Evolutionary conservation across 1,139 yeast species (phyloP).

Genomic region (Hemisphaericaspora subhashii): DNA sequence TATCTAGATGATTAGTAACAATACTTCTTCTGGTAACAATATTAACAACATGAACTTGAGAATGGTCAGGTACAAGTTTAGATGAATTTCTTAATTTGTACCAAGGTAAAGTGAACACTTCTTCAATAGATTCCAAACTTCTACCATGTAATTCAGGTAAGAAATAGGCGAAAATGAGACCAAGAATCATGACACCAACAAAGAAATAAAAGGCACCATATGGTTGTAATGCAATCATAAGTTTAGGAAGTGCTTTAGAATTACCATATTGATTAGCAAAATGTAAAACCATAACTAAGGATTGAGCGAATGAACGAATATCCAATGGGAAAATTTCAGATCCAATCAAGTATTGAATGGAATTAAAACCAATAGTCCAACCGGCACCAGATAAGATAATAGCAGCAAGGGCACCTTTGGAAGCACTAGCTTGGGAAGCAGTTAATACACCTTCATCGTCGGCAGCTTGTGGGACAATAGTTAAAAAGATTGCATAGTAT

Average conservation of each 20-base stretch:
- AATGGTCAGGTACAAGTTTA: slow-evolving; percentile 52
- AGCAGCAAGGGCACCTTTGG: slow-evolving; percentile 53
- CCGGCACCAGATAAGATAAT: slow-evolving; percentile 56
- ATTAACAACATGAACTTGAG: slow-evolving; percentile 39
- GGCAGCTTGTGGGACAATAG: slow-evolving; percentile 47
- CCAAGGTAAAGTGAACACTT: slow-evolving; percentile 60
- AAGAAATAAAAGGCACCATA: slow-evolving; percentile 59
- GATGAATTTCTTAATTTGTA: slow-evolving; percentile 53
- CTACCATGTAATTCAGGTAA: slow-evolving; percentile 56
- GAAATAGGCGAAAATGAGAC: slow-evolving; percentile 50
- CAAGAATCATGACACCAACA: slow-evolving; percentile 40
- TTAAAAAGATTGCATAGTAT: slow-evolving; percentile 48
- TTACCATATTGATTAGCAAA: slow-evolving; percentile 62
- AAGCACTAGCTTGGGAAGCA: slow-evolving; percentile 35
- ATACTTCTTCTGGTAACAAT: slow-evolving; percentile 19
- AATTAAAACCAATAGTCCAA: slow-evolving; percentile 65
- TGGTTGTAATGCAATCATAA: slow-evolving; percentile 48
- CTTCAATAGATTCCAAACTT: slow-evolving; percentile 58
- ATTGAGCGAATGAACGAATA: slow-evolving; percentile 54
- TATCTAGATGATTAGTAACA: background rate
- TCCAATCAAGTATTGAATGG: slow-evolving; percentile 57
- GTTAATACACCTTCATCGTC: slow-evolving; percentile 27
- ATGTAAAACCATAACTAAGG: slow-evolving; percentile 57
- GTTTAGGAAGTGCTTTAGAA: slow-evolving; percentile 55
- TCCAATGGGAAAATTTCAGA: slow-evolving; percentile 60